phyloP scores from a whole-genome alignment of 2,329 filamentous ascomycete genomes.

The Exophiala sp. region DNA sequence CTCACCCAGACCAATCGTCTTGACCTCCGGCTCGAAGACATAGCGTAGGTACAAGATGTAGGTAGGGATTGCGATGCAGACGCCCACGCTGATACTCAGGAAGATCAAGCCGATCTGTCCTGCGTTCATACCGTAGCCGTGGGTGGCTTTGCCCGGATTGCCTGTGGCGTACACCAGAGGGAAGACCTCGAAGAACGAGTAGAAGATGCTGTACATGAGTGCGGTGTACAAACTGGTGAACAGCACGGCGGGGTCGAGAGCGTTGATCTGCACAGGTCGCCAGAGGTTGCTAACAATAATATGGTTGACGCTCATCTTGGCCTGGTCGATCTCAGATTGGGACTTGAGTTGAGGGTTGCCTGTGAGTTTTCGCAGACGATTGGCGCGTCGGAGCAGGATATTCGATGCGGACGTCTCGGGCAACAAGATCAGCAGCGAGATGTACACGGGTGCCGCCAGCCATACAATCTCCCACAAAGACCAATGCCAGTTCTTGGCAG shows the following conservation, averaged over 20 bases:
- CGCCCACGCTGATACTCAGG: slow-evolving; percentile 57
- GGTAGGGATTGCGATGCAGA: slow-evolving; percentile 48
- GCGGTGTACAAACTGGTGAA: slow-evolving; percentile 62
- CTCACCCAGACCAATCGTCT: slow-evolving; percentile 38
- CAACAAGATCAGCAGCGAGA: slow-evolving; percentile 59
- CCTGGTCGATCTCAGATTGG: slow-evolving; percentile 62
- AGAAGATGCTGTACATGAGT: slow-evolving; percentile 51
- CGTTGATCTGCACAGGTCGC: slow-evolving; percentile 57
- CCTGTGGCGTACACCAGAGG: slow-evolving; percentile 58
- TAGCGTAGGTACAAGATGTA: slow-evolving; percentile 54
- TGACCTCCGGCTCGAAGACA: slow-evolving; percentile 50
- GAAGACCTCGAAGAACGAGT: slow-evolving; percentile 64
- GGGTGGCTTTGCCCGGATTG: slow-evolving; percentile 33
- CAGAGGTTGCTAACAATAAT: slow-evolving; percentile 54
- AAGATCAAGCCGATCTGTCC: slow-evolving; percentile 61
- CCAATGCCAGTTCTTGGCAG: slow-evolving; percentile 59
- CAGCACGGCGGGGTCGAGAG: slow-evolving; percentile 59
- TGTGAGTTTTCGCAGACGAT: slow-evolving; percentile 58
- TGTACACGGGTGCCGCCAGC: slow-evolving; percentile 56
- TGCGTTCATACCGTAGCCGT: slow-evolving; percentile 57
- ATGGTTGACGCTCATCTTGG: slow-evolving; percentile 45
- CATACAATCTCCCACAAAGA: slow-evolving; percentile 59
- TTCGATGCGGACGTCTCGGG: slow-evolving; percentile 61
- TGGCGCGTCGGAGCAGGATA: slow-evolving; percentile 61
- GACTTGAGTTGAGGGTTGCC: slow-evolving; percentile 56